Base-by-base conservation (phyloP, 1,139 yeast species). In the Yamadazyma dendronema region DNA sequence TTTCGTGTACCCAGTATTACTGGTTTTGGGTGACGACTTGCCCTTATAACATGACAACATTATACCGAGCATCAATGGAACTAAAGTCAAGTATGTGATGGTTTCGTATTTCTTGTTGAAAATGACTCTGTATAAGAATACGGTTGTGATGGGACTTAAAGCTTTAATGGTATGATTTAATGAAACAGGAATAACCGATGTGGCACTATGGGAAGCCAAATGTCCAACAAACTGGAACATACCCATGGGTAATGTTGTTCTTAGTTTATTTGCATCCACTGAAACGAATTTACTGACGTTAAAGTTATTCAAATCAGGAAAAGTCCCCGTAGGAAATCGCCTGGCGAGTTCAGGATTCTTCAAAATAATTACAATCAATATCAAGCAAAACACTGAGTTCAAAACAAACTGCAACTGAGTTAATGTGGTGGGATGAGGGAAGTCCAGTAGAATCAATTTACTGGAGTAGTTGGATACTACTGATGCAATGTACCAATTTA, bases 111-210 rank as follows among this genome's bases (percentile, higher is more conserved):
- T 62, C 37, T 70, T 76, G 14, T 71, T 64, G 54, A 81, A 84
- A 27, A 82, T 44, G 8, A 81, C 40, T 43, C 86, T 71, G 61
- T 88, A 88, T 30, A 86, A 86, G 22, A 79, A 61, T n/a, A 90
- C 96, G 0, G 97, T 90, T 35, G 86, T 76, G 27, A 90, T 68
- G 2, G 97, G 97, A 31, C 95, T 83, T 32, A 89, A 68, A 1
- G 96, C 92, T 62, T 90, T 90, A 50, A 90, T 81, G 13, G 96
- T 89, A 59, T 89, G 96, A 19, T 90, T 96, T 47, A 90, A 65
- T 4, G 96, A 85, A 13, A 90, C 96, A 0, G 97, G 96, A 33
- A 90, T 85, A 43, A 84, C 62, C 3, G 89, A 77, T 2, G 96
- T 88, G 17, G 97, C 92, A 59, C 85, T 84, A 57, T 89, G 96